Evolutionary conservation across 75 land plant species (phyloP), one percentile per base, ranked within the genome.

Genomic region (Ceratopteris richardii): DNA sequence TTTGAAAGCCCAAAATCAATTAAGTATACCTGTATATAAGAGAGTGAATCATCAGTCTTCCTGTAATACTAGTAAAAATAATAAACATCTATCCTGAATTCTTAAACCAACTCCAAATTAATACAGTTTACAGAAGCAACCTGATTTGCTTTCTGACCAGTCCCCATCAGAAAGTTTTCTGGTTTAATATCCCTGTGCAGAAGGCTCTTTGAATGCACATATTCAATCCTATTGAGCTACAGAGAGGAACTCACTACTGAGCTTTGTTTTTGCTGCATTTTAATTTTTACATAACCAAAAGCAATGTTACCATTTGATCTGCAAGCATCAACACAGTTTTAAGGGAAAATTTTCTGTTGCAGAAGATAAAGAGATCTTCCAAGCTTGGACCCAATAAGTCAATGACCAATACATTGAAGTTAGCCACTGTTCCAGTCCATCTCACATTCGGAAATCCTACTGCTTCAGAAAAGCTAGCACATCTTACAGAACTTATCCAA

Each of bases 141-240:
- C 89, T 85, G 89, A 55, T 79, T 82, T 43, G 85, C 89, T 70
- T 67, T 81, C 29, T 80, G 78, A 0, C 89, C 85, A 24, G 78
- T 58, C 43, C 89, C 89, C 84, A 85, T 81, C 25, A 85, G 77
- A 57, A 85, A 85, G 59, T 85, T 85, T 33, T 85, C 89, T 44
- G 89, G 89, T 60, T 85, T 85, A 31, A 85, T 85, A 73, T 85
- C 89, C 0, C 89, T 75, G 47, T 85, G 89, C 61, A 85, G 81
- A 76, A 85, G 82, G 28, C 82, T 81, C 58, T 76, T 85, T 41
- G 85, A 69, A 41, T 85, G 89, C 77, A 85, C 74, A 52, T 72
- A 85, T 51, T 85, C 89, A 57, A 85, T 77, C 60, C 89, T 60
- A 41, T 69, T 78, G 10, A 85, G 66, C 87, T 84, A 65, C 29